Base-by-base conservation (phyloP, 306 rosid genomes). In the Castanospermum australe region DNA sequence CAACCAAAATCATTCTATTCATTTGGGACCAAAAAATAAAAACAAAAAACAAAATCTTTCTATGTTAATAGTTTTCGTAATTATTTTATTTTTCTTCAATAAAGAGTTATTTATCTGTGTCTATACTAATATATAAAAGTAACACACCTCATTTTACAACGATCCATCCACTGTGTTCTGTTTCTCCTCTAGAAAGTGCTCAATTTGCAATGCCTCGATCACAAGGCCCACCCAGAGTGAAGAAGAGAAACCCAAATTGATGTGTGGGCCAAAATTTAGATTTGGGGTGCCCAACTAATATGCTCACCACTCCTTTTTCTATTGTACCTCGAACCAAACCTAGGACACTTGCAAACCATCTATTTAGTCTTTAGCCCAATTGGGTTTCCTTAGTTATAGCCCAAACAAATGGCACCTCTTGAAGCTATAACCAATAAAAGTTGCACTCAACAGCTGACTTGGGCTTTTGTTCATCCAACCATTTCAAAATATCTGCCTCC, bases 381-480 rank as follows among this genome's bases (percentile, higher is more conserved):
- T 36, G 13, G 41, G 38, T 22, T 22, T 3, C 21, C 56, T 25
- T 5, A 25, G 25, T 14, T 13, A 24, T n/a, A n/a, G n/a, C n/a
- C 74, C 59, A 68, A 1, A 68, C 2, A 68, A 68, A 45, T 15
- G 59, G 74, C 8, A 47, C 5, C 17, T 28, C 24, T 10, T 41
- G 8, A n/a, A 47, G 22, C 9, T 4, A 8, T 5, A 17, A n/a
- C n/a, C n/a, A n/a, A n/a, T n/a, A n/a, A n/a, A n/a, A 51, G 10
- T 24, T 24, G 5, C 1, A 5, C 6, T 22, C 57, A 4, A 48
- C 45, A 12, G 24, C 45, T 20, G 39, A 67, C 24, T 25, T 67
- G 10, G 50, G 71, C 51, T 65, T 39, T 18, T 65, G 71, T 5
- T 65, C 71, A 21, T 65, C 71, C 18, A 65, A 24, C 69, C 69